Evolutionary conservation across 2,329 filamentous ascomycete genomes (phyloP).

Genomic region (Neonectria magnoliae): DNA sequence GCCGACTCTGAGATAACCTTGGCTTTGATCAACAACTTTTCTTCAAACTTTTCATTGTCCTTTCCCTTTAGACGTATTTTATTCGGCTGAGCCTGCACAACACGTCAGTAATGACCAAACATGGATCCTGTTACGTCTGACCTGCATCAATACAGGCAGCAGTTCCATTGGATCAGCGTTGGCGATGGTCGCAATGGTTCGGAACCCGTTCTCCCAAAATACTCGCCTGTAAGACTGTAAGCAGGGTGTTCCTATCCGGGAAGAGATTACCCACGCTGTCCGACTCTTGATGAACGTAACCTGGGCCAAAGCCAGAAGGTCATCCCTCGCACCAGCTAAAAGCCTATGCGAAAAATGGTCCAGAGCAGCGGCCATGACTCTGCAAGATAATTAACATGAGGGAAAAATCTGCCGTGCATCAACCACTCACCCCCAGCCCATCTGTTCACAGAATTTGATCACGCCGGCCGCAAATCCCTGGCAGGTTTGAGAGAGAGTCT

Average conservation of each 20-base stretch:
- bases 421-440: slow-evolving; percentile 72
- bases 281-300: slow-evolving; percentile 81
- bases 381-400: slow-evolving; percentile 44
- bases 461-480: slow-evolving; percentile 83
- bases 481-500: slow-evolving; percentile 78
- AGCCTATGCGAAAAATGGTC: slow-evolving; percentile 81
- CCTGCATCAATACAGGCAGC: slow-evolving; percentile 77
- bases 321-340: slow-evolving; percentile 75
- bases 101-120: not conserved
- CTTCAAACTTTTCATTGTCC: slow-evolving; percentile 68
- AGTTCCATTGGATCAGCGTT: slow-evolving; percentile 75
- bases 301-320: slow-evolving; percentile 75
- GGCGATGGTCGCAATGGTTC: slow-evolving; percentile 72
- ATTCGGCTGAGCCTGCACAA: slow-evolving; percentile 70
- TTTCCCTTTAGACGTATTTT: slow-evolving; percentile 65
- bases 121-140: slow-evolving; percentile 44
- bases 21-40: slow-evolving; percentile 74
- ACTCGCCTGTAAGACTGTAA: slow-evolving; percentile 53
- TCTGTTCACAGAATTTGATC: slow-evolving; percentile 80
- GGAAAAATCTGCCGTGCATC: not conserved
- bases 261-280: slow-evolving; percentile 64
- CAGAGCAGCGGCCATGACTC: slow-evolving; percentile 74
- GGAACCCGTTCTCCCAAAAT: slow-evolving; percentile 82
- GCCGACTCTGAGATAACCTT: slow-evolving; percentile 75
- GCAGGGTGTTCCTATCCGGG: not conserved